Percentiles rank a stretch among this genome's conserved stretches.
These are phyloP conservation scores for Wallacemonas sp. DNA, from an alignment of 208 protist genomes.

Conservation along the genomic window DNA sequence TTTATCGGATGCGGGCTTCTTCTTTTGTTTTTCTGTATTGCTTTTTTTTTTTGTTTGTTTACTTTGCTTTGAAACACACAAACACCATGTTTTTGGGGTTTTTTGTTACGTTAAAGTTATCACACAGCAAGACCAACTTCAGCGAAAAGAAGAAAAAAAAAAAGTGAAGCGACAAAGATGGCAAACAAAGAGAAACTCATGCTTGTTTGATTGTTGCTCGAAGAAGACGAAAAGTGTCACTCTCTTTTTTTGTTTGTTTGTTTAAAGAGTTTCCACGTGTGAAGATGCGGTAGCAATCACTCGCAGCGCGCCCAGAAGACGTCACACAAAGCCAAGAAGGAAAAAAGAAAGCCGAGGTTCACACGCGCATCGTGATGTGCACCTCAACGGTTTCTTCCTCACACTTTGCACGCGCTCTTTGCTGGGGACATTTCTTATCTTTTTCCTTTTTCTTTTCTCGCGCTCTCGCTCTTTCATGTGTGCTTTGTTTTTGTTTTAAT, in stretches of 20 bases:
- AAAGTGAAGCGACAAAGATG: not conserved
- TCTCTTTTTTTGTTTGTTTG: slow-evolving; percentile 5
- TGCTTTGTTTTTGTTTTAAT: slow-evolving; percentile 14
- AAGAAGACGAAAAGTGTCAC: no score
- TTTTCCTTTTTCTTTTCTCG: slow-evolving; percentile 4
- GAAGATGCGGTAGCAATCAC: not conserved
- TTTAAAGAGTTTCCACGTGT: not conserved
- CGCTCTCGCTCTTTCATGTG: not conserved
- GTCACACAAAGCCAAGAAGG: slow-evolving; percentile 7
- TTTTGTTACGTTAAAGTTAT: no score
- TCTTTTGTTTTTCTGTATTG: no score
- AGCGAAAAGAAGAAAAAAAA: not conserved
- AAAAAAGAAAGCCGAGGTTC: not conserved
- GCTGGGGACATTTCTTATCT: no score
- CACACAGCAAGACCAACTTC: not conserved
- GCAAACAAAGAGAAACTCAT: slow-evolving; percentile 12
- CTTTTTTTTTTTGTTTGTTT: no score
- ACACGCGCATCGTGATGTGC: not conserved
- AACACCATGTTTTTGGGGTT: no score
- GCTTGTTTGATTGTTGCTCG: not conserved
- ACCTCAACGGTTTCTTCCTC: not conserved
- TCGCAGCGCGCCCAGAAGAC: not conserved
- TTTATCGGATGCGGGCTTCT: no score
- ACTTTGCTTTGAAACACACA: no score
- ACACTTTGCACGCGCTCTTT: not conserved